Base-by-base conservation (phyloP, 192 early-diverging fungal species). In the Podochytrium sp. region DNA sequence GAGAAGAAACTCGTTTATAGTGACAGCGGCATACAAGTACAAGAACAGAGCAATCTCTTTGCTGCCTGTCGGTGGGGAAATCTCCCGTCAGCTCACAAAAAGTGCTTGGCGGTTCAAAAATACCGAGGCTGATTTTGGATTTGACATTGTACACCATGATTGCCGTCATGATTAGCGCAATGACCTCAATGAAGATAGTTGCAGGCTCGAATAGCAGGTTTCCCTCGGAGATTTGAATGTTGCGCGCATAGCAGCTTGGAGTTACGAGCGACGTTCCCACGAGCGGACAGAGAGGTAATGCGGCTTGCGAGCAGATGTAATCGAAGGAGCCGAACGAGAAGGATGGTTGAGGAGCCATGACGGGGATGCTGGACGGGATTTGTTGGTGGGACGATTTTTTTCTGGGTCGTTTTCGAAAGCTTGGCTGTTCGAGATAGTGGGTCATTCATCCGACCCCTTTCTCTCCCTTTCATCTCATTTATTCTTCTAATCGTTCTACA, bases 91-190 rank as follows among this genome's bases (percentile, higher is more conserved):
- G n/a, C n/a, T n/a, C n/a, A n/a, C n/a, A n/a, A n/a, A n/a, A n/a
- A n/a, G n/a, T n/a, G n/a, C n/a, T n/a, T n/a, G n/a, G n/a, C n/a
- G n/a, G n/a, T 47, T 20, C 7, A 47, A 47, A 47, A 7, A 20
- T 12, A 55, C 52, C 52, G 30, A 55, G 52, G 23, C 23, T 0
- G 7, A 55, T 39, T 35, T 61, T 61, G 43, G 90, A 92, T 64
- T 89, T 90, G 76, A 98, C 91, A 74, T 98, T 95, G 66, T 92
- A 91, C 79, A 98, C 95, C 96, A 98, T 98, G 71, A 98, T 94
- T 63, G 88, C 77, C 3, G 95, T 95, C 96, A 98, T 98, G 63
- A 94, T 76, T 62, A 98, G 71, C 41, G 96, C 91, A 59, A 96
- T 86, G 66, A 96, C 67, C 71, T 96, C 89, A 68, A 98, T 92